phyloP scores from a whole-genome alignment of 352 stramenopile genomes.

The Blastocystis sp. region DNA sequence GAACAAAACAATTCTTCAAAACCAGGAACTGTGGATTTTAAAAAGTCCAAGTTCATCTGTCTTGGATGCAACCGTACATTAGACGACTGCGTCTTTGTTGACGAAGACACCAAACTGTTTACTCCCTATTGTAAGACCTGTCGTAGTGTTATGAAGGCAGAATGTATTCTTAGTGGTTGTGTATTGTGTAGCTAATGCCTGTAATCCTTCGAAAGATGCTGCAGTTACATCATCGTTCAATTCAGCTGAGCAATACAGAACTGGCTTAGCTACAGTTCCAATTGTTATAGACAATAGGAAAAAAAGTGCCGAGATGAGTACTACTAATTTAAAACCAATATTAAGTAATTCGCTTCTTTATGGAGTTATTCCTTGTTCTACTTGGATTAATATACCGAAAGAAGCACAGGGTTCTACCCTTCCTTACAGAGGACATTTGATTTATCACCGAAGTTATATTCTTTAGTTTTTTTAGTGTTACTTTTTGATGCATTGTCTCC shows the following conservation, averaged over 20 bases:
- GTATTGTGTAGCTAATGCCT: neutral
- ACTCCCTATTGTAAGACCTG: conserved; percentile 7
- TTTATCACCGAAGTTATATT: neutral
- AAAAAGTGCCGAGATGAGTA: no score
- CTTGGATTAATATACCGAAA: neutral
- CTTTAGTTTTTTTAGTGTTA: neutral
- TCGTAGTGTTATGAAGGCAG: neutral
- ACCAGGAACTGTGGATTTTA: neutral
- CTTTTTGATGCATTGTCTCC: neutral
- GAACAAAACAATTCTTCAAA: neutral
- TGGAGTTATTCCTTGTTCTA: neutral
- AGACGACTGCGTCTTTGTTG: conserved; percentile 6
- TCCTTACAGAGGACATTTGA: neutral
- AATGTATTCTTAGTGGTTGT: neutral
- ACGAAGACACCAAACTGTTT: neutral
- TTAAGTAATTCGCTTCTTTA: neutral
- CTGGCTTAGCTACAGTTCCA: neutral
- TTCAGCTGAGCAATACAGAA: neutral
- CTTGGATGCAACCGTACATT: neutral
- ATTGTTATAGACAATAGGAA: no score
- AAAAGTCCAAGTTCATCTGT: neutral
- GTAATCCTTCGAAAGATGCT: neutral
- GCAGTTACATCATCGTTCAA: neutral
- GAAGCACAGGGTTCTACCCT: neutral
- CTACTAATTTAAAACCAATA: no score